Evolutionary conservation across 306 rosid genomes (phyloP).

Genomic region (Prosopis cineraria): DNA sequence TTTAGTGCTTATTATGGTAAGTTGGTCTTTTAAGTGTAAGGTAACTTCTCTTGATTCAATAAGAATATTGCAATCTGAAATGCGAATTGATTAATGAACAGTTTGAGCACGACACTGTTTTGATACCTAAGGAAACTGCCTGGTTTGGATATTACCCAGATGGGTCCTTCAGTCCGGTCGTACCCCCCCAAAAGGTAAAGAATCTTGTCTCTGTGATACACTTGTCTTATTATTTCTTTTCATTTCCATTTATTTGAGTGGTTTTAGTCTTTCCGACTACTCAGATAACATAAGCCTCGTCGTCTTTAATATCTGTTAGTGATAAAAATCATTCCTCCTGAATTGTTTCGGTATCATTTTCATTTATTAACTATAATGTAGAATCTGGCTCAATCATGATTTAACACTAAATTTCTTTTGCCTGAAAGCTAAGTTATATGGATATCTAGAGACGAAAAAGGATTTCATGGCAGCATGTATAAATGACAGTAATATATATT

Average conservation of each 20-base stretch:
- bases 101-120: constrained; percentile 42
- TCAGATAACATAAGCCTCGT: neutral
- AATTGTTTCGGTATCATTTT: neutral
- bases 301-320: neutral
- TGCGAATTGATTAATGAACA: constrained; percentile 35
- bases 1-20: constrained; percentile 89
- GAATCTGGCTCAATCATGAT: neutral
- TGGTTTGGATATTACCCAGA: constrained; percentile 73
- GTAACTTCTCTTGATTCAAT: neutral
- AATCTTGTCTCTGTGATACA: neutral
- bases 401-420: neutral
- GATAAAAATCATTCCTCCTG: neutral
- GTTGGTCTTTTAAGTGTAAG: constrained; percentile 23
- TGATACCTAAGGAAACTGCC: constrained; percentile 54
- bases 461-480: neutral
- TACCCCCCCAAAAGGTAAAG: constrained; percentile 54
- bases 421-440: neutral
- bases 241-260: neutral
- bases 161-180: constrained; percentile 53
- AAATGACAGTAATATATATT: neutral
- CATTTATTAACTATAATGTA: neutral
- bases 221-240: neutral
- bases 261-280: neutral
- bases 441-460: neutral
- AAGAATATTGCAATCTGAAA: neutral